Evolutionary conservation across 1,139 yeast genomes (phyloP), one percentile per base, ranked within the genome.

Genomic region (Yamadazyma trypodendri): DNA sequence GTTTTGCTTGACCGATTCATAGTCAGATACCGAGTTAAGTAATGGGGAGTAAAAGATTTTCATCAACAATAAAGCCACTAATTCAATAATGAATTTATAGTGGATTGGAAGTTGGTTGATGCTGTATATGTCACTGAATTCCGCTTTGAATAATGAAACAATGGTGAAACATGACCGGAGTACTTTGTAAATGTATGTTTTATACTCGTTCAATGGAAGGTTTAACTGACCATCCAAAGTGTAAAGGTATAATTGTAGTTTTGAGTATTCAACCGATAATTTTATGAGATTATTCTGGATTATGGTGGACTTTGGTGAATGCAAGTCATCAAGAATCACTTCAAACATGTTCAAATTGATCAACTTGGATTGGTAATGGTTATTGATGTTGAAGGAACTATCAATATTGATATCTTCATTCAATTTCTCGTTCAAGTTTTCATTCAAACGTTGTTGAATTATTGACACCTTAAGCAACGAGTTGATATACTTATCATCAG

Each of bases 271-370:
- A 14, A 68, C 58, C 6, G 71, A 60, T 11, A 68, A 49, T 29
- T 55, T 49, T n/a, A 65, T 59, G 37, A 67, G 55, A 30, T 52
- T 53, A 40, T 56, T 54, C 10, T 51, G 40, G 18, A 49, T 49
- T 40, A 48, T 47, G 28, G 45, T 52, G 24, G 48, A 52, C 34
- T 16, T 48, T 12, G 41, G 34, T 17, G 45, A 52, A 20, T 52
- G 48, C 35, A 66, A 57, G 39, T 68, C 71, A 37, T 56, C 52
- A 34, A 71, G 47, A 16, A 71, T 68, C 8, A 58, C 63, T 40
- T 71, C 75, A 50, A 69, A 71, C 75, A 70, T 70, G 45, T 65
- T 61, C 38, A 71, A 54, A 42, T 63, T 63, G 25, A 71, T 68
- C 34, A 65, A 54, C 43, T 62, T 63, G 13, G 63, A 49, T 6